A percentile compares a stretch with the other conserved stretches of the same genome.
phyloP scores from a whole-genome alignment of 768 basidiomycete species.

The Agaricus subrufescens region DNA sequence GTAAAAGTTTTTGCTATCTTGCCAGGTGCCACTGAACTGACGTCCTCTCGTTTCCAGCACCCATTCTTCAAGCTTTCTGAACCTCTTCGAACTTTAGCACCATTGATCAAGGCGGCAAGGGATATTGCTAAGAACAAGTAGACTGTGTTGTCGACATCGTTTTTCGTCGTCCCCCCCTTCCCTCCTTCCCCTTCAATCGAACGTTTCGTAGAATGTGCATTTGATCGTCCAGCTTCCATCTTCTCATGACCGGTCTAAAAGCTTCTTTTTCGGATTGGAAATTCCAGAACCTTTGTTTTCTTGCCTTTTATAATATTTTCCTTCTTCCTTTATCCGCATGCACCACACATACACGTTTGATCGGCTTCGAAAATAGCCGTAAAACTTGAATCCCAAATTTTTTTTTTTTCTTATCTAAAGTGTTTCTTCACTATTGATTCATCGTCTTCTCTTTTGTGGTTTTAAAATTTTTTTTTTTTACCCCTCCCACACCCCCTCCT shows the following conservation, averaged over 20 bases:
- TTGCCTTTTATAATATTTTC: not conserved
- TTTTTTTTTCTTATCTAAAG: not conserved
- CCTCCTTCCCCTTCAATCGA: not conserved
- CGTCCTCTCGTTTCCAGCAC: constrained; percentile 43
- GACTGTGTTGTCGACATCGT: constrained; percentile 1
- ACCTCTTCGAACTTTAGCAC: constrained; percentile 79
- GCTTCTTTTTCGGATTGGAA: not conserved
- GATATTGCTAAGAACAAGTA: constrained; percentile 72
- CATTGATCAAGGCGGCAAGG: constrained; percentile 88
- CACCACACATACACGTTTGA: not conserved
- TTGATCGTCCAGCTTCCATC: not conserved
- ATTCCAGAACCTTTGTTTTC: not conserved
- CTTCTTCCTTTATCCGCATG: not conserved
- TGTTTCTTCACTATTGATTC: not conserved
- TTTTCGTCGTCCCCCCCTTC: too few species aligned
- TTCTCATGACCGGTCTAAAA: not conserved
- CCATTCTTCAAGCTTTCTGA: constrained; percentile 87
- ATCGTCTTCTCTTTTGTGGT: not conserved
- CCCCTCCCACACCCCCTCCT: not conserved
- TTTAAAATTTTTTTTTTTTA: not conserved
- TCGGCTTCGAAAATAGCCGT: not conserved
- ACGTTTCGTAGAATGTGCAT: not conserved
- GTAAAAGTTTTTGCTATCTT: constrained; percentile 35
- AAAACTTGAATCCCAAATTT: not conserved
- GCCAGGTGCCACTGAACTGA: not conserved